Evolutionary conservation across 495 filamentous ascomycete genomes (phyloP), one percentile per base, ranked within the genome.

Genomic region (Tuber microsphaerosporum): DNA sequence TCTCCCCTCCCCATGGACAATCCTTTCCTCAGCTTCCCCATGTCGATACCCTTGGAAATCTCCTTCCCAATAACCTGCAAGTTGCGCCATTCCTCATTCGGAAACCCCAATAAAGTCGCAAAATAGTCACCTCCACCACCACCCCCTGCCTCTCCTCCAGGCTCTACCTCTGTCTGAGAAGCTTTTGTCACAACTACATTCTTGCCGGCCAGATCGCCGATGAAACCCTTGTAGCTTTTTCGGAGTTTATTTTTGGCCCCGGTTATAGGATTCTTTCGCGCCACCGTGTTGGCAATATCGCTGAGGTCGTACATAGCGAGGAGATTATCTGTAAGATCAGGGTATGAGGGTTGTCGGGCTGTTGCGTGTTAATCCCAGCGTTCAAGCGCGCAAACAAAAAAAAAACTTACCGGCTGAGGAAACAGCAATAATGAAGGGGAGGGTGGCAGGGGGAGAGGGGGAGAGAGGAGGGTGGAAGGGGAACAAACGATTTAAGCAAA

Each of bases 191-290:
- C 72, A 34, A 82, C 81, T 44, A 80, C 74, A 75, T 90, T 89
- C 72, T 88, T 88, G 37, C 91, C 91, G 39, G 90, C 86, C 37
- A 93, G 83, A 37, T 84, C 85, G 79, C 90, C 90, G 79, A 92
- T 85, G 79, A 92, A 89, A 71, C 89, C 89, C 80, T 92, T 90
- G 82, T 92, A 93, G 22, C 90, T 91, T 82, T 92, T 92, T 74
- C 91, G 85, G 45, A 93, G 85, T 77, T 89, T 89, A 80, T 92
- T 92, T 84, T 92, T 93, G 77, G 89, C 89, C 61, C 90, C 90
- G 9, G 89, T 91, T 7, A 85, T 83, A 6, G 89, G 88, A 82
- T 93, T 89, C 71, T 85, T 86, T 73, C 91, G 85, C 71, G 89
- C 89, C 74, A 92, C 90, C 71, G 86, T 89, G 75, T 87, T 86